phyloP scores from a whole-genome alignment of 1,284 basidiomycete genomes.

The Apiotrichum akiyoshidainum region DNA sequence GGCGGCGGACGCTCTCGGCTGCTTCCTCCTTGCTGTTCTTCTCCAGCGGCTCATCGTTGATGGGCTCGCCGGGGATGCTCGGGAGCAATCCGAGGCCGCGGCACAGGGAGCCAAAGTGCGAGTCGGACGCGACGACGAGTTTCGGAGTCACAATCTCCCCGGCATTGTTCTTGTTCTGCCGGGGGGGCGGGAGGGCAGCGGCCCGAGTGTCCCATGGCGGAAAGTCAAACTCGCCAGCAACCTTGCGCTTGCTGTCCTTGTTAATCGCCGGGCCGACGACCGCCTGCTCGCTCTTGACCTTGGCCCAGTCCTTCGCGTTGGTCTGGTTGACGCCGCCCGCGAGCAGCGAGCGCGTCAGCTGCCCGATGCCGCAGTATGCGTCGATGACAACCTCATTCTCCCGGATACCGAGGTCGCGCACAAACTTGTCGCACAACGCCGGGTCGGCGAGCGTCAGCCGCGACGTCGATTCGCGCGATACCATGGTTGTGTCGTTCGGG shows the following conservation, averaged over 20 bases:
- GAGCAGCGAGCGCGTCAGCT: slow-evolving; percentile 35
- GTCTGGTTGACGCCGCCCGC: slow-evolving; percentile 29
- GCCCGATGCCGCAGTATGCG: slow-evolving; percentile 30
- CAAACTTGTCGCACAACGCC: slow-evolving; percentile 31
- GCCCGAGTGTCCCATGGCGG: slow-evolving; percentile 11
- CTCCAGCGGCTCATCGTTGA: background rate
- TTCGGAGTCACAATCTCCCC: slow-evolving; percentile 11
- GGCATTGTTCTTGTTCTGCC: background rate
- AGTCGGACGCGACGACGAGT: slow-evolving; percentile 21
- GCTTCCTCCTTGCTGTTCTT: background rate
- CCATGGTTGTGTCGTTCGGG: background rate
- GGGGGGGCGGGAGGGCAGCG: background rate
- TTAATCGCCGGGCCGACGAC: background rate
- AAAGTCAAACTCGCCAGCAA: slow-evolving; percentile 2
- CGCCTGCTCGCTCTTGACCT: slow-evolving; percentile 8
- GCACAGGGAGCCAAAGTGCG: slow-evolving; percentile 20
- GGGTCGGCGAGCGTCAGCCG: slow-evolving; percentile 30
- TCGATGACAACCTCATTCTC: slow-evolving; percentile 41
- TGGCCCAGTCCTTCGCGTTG: slow-evolving; percentile 14
- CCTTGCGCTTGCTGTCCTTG: background rate
- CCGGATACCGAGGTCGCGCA: slow-evolving; percentile 31
- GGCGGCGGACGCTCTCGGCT: background rate
- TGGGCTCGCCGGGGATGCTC: slow-evolving; percentile 2
- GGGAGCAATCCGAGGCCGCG: slow-evolving; percentile 23
- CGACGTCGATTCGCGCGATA: slow-evolving; percentile 9